These are phyloP conservation scores for Pisolithus sp. DNA, from an alignment of 768 basidiomycete species.

Conservation along the genomic window DNA sequence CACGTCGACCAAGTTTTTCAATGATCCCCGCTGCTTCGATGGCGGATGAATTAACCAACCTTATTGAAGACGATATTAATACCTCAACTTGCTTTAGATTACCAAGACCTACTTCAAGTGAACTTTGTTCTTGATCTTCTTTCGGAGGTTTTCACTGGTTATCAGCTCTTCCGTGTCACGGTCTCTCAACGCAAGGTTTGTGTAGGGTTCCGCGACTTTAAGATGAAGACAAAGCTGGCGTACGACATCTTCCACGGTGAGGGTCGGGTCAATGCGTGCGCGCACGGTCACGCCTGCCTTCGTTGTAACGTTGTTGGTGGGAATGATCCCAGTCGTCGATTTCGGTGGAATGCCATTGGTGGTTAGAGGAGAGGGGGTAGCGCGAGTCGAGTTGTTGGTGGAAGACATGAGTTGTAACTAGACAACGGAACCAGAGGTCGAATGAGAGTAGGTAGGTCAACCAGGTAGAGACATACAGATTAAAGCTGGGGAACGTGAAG, in stretches of 20 bases:
- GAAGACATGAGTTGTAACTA: slow-evolving; percentile 24
- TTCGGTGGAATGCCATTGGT: slow-evolving; percentile 32
- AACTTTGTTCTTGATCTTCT: slow-evolving; percentile 72
- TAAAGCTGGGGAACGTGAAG: not conserved
- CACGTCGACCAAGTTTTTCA: slow-evolving; percentile 56
- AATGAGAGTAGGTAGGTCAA: not conserved
- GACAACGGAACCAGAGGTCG: slow-evolving; percentile 24
- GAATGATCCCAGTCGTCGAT: slow-evolving; percentile 48
- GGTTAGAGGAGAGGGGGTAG: slow-evolving; percentile 20
- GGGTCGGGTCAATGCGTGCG: slow-evolving; percentile 77
- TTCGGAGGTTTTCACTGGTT: slow-evolving; percentile 79
- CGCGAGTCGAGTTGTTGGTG: slow-evolving; percentile 24
- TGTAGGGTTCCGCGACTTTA: slow-evolving; percentile 67
- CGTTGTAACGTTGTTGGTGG: slow-evolving; percentile 81
- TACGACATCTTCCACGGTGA: slow-evolving; percentile 80
- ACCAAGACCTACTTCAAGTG: slow-evolving; percentile 61
- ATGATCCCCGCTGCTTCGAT: slow-evolving; percentile 75
- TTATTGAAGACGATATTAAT: slow-evolving; percentile 22
- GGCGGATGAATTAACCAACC: slow-evolving; percentile 73
- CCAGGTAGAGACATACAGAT: not conserved
- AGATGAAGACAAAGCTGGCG: slow-evolving; percentile 77
- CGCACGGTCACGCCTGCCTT: slow-evolving; percentile 70
- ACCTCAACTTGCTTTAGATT: not conserved
- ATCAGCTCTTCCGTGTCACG: slow-evolving; percentile 72
- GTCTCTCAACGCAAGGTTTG: slow-evolving; percentile 73